Conservation (phyloP, 2,329 filamentous ascomycete genomes). For the Fusarium camptoceras region DNA sequence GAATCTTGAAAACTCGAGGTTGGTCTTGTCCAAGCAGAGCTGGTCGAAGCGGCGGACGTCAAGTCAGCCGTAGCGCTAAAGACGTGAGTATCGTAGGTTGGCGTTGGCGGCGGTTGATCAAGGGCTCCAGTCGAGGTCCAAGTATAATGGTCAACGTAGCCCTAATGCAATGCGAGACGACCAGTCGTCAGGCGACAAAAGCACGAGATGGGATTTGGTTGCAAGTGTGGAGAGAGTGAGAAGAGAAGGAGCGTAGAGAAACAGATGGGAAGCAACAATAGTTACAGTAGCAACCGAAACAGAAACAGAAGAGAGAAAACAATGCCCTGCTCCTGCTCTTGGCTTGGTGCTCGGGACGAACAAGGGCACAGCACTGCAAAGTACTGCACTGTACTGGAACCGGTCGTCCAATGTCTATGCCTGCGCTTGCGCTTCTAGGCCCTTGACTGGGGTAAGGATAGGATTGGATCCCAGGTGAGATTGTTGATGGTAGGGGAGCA, state of each 20-base stretch:
- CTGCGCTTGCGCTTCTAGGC: constrained; percentile 40
- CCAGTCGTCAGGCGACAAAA: constrained; percentile 47
- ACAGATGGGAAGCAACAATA: constrained; percentile 33
- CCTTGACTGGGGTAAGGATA: constrained; percentile 40
- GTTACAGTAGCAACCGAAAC: constrained; percentile 30
- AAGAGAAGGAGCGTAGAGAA: constrained; percentile 48
- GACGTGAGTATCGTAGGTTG: constrained; percentile 24
- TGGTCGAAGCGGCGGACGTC: constrained; percentile 40
- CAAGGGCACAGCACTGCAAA: constrained; percentile 25
- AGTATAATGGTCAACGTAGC: constrained; percentile 38
- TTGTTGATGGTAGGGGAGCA: constrained; percentile 17
- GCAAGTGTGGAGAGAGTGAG: constrained; percentile 36
- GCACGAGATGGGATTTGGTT: constrained; percentile 28
- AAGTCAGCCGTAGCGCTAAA: constrained; percentile 46
- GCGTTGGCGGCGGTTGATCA: constrained; percentile 24
- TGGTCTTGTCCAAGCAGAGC: constrained; percentile 24
- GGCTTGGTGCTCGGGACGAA: constrained; percentile 29
- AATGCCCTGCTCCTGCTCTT: constrained; percentile 27
- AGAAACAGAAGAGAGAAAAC: constrained; percentile 39
- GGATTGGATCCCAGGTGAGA: constrained; percentile 35
- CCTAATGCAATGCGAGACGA: constrained; percentile 49
- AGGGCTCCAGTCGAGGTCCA: constrained; percentile 43
- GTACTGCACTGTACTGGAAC: constrained; percentile 2
- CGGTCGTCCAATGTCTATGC: constrained; percentile 17
- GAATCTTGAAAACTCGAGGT: constrained; percentile 22